A percentile compares a stretch with the other conserved stretches of the same genome.
These are phyloP conservation scores for Vigna angularis DNA, from an alignment of 306 rosid genomes.

Conservation along the genomic window DNA sequence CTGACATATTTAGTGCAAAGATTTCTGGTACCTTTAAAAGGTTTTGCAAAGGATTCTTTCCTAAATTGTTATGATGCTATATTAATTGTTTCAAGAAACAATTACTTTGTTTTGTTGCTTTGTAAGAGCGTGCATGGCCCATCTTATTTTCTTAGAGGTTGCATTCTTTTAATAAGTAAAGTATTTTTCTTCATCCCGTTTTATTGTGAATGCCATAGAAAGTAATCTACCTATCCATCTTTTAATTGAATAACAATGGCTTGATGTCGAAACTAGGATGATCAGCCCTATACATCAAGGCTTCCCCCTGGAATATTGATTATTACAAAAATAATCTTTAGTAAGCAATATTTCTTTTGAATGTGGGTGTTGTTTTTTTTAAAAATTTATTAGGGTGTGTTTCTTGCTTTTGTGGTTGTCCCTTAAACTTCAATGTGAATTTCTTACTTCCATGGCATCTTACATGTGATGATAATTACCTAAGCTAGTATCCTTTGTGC, in stretches of 20 bases:
- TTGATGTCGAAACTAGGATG: neutral
- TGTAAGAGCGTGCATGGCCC: neutral
- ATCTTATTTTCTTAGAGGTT: neutral
- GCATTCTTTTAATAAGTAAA: neutral
- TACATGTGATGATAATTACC: neutral
- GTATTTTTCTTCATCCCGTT: neutral
- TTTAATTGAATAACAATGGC: constrained; percentile 16
- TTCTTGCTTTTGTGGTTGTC: neutral
- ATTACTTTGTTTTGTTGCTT: neutral
- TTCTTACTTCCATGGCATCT: neutral
- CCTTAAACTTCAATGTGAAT: neutral
- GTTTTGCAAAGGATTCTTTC: constrained; percentile 49
- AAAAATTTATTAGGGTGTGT: neutral
- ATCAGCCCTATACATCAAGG: neutral
- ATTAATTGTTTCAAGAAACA: constrained; percentile 7
- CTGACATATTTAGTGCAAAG: constrained; percentile 84
- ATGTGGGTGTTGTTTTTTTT: neutral
- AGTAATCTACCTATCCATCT: neutral
- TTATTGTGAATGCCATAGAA: neutral
- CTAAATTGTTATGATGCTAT: constrained; percentile 13
- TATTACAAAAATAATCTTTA: neutral
- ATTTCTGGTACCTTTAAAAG: constrained; percentile 92
- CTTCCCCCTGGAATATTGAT: neutral
- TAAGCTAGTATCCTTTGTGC: constrained; percentile 3
- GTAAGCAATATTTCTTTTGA: constrained; percentile 15